Base-by-base conservation (phyloP, 495 filamentous ascomycete genomes). In the Penicillium dipodomyicola region DNA sequence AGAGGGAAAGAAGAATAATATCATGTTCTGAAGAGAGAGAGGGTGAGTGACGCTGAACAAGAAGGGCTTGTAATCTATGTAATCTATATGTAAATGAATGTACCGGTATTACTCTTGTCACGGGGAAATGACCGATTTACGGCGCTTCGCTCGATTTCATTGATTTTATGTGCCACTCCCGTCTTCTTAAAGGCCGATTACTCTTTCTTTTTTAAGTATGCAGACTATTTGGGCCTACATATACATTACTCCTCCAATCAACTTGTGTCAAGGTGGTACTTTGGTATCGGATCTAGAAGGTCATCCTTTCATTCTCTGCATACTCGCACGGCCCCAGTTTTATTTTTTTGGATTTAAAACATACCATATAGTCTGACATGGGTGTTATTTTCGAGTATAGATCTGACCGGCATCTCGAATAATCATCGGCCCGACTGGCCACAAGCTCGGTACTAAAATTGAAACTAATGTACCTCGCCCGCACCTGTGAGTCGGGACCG, bases 111-210 rank as follows among this genome's bases (percentile, higher is more conserved):
- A 61, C 58, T 6, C 0, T 3, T 15, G 43, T 54, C 30, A 54
- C 19, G 30, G 27, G 14, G 15, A 37, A 44, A 45, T 23, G 48
- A 39, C 59, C 59, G 59, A 61, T 61, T 58, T 53, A 58, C 59
- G 59, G 59, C 54, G 59, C 49, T 58, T 61, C 45, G 45, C 45
- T 48, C 27, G 45, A 48, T 27, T 20, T 29, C 45, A 45, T n/a
- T n/a, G 22, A 27, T 29, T 17, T 47, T 27, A 47, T 17, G n/a
- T 32, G 17, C 45, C 27, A 48, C 15, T 48, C 29, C 52, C 22
- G 30, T 54, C 52, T 37, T 15, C 35, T 49, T 19, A n/a, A 40
- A 17, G 41, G 22, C 23, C 12, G 32, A 39, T 56, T 49, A 14
- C n/a, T 49, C 7, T 49, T 40, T 41, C 15, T 11, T 7, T 8